phyloP scores from a whole-genome alignment of 2,329 filamentous ascomycete genomes.

The Paraconiothyrium brasiliense region DNA sequence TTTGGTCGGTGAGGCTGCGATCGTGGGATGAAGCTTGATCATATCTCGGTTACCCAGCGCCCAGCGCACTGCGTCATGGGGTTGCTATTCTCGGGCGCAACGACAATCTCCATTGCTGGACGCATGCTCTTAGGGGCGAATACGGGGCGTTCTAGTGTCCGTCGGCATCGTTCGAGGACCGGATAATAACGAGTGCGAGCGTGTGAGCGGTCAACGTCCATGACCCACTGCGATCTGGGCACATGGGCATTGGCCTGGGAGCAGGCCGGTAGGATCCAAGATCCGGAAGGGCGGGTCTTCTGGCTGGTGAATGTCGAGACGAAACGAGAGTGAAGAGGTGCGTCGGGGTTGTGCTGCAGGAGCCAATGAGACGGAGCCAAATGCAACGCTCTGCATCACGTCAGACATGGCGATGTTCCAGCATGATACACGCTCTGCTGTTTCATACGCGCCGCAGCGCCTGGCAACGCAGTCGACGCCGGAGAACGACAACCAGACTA shows the following conservation, averaged over 20 bases:
- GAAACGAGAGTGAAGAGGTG: constrained; percentile 6
- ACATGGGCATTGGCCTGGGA: not conserved
- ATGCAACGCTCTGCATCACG: constrained; percentile 5
- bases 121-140: not conserved
- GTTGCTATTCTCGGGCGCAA: constrained; percentile 6
- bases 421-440: constrained; percentile 12
- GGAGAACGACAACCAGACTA: not conserved
- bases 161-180: not conserved
- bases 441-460: constrained; percentile 4
- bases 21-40: not conserved
- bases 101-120: not conserved
- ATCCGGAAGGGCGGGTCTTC: constrained; percentile 5
- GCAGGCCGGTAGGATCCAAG: constrained; percentile 3
- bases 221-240: not conserved
- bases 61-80: constrained; percentile 3
- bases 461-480: not conserved
- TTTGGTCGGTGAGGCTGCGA: not conserved
- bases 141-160: not conserved
- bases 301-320: constrained; percentile 9
- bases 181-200: constrained; percentile 1
- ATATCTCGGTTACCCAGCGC: not conserved
- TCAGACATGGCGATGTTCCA: constrained; percentile 8
- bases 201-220: not conserved
- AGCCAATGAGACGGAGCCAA: not conserved
- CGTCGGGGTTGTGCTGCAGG: not conserved